Evolutionary conservation across 2,329 filamentous ascomycete species (phyloP).

Genomic region (Zymoseptoria passerinii): DNA sequence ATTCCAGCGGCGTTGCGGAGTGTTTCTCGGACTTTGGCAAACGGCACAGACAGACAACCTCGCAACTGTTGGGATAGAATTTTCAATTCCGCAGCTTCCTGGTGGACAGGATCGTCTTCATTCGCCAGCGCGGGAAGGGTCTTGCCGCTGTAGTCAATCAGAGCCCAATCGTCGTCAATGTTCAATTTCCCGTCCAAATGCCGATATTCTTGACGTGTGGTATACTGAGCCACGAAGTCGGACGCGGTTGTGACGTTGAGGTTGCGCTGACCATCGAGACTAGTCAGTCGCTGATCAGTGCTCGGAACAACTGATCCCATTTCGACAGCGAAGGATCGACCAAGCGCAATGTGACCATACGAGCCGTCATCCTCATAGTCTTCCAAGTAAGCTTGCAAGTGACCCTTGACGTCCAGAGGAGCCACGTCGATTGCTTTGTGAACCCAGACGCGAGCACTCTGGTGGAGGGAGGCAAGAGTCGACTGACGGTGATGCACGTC

Average conservation of each 20-base stretch:
- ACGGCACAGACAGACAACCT: slow-evolving; percentile 59
- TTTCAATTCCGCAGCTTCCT: slow-evolving; percentile 53
- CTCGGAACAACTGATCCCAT: slow-evolving; percentile 80
- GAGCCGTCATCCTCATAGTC: slow-evolving; percentile 86
- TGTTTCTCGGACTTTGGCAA: slow-evolving; percentile 69
- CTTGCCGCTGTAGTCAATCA: slow-evolving; percentile 25
- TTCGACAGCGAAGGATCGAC: slow-evolving; percentile 87
- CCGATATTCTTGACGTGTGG: slow-evolving; percentile 89
- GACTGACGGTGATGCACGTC: slow-evolving; percentile 73
- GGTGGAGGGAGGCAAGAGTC: slow-evolving; percentile 71
- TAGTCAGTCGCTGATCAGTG: slow-evolving; percentile 76
- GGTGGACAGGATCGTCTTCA: slow-evolving; percentile 27
- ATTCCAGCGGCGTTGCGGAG: slow-evolving; percentile 78
- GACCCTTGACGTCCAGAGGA: slow-evolving; percentile 85
- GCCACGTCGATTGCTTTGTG: slow-evolving; percentile 71
- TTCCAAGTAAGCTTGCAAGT: slow-evolving; percentile 92
- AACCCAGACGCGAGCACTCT: slow-evolving; percentile 73
- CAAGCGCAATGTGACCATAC: slow-evolving; percentile 86
- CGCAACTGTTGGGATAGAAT: slow-evolving; percentile 65
- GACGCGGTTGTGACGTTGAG: slow-evolving; percentile 82
- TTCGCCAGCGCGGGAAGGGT: slow-evolving; percentile 7
- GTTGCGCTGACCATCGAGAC: slow-evolving; percentile 66
- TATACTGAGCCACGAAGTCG: slow-evolving; percentile 95
- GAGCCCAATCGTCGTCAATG: slow-evolving; percentile 23
- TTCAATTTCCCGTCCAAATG: slow-evolving; percentile 58